Evolutionary conservation across 176 grass and related monocot genomes (phyloP), one percentile per base, ranked within the genome.

Genomic region (Microstegium vimineum): DNA sequence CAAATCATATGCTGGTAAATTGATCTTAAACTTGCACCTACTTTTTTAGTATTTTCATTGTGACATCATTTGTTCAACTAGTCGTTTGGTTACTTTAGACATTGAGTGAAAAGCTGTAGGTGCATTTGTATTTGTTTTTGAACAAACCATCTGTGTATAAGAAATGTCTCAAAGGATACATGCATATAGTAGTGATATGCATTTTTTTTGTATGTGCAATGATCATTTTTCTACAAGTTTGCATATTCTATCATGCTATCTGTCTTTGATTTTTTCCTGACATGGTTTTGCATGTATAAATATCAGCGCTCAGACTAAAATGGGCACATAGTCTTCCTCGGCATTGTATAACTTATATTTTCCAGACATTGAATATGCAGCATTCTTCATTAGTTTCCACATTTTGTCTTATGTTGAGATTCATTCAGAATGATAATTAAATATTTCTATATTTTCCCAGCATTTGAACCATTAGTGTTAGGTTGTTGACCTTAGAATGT

Each of bases 1-100:
- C 69, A 80, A 80, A 74, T 40, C 73, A 35, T 89, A 95, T 62
- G 76, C 84, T 82, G 96, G 93, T 98, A 98, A 71, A 18, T 45
- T 77, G 25, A 33, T 74, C 64, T 51, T 69, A 51, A 82, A 26
- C 45, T 57, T 69, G 71, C 3, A 46, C 42, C 4, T 73, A n/a
- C 62, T 36, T 67, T 69, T 33, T 79, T 77, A 46, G 12, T 14
- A 37, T 36, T 52, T 71, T 67, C 17, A 41, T 80, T 33, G 38
- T 25, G 25, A 16, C 22, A 71, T 80, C 3, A 56, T 56, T 63
- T 70, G 7, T 36, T 42, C 34, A 78, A 33, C 40, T 37, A 68
- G 23, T 73, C 1, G 22, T 81, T 77, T 40, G 25, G 32, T 41
- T 87, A 72, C 40, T 54, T 80, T 59, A 77, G 22, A 26, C 12